Conservation (phyloP, 2,329 filamentous ascomycete genomes). For the Fusarium cicatricum region DNA sequence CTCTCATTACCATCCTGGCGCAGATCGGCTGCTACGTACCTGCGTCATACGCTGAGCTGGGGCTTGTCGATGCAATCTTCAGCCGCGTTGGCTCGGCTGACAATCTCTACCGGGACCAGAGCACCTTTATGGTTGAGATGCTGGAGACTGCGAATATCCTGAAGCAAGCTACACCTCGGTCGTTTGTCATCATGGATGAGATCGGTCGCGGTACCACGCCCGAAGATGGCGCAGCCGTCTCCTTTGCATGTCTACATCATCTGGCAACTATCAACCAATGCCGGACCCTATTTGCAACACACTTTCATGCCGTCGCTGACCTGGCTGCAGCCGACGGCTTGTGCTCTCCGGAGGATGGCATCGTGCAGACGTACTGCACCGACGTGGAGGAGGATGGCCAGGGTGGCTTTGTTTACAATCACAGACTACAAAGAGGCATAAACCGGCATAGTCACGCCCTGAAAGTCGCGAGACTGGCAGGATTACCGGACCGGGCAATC, state of each 20-base stretch:
- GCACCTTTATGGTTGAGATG: slow-evolving; percentile 99
- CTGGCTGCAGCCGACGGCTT: slow-evolving; percentile 67
- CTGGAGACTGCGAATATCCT: slow-evolving; percentile 93
- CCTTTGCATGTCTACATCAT: slow-evolving; percentile 87
- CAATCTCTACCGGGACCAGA: slow-evolving; percentile 92
- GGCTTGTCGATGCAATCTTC: slow-evolving; percentile 95
- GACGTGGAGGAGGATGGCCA: slow-evolving; percentile 79
- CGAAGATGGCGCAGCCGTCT: slow-evolving; percentile 88
- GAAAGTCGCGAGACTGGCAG: slow-evolving; percentile 91
- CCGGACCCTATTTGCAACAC: slow-evolving; percentile 89
- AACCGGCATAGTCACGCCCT: slow-evolving; percentile 90
- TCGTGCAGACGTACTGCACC: slow-evolving; percentile 83
- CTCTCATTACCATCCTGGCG: slow-evolving; percentile 90
- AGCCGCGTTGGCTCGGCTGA: slow-evolving; percentile 93
- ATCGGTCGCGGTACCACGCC: slow-evolving; percentile 94
- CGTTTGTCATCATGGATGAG: slow-evolving; percentile 98
- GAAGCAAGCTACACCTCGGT: slow-evolving; percentile 80
- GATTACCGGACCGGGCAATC: slow-evolving; percentile 78
- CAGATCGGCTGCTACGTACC: slow-evolving; percentile 95
- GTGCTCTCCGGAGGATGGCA: slow-evolving; percentile 45
- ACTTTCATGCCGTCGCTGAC: slow-evolving; percentile 88
- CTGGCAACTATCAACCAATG: slow-evolving; percentile 80
- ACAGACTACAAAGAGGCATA: slow-evolving; percentile 80
- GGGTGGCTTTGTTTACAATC: slow-evolving; percentile 84
- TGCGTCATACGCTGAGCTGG: slow-evolving; percentile 83